A percentile compares a stretch with the other conserved stretches of the same genome.
Evolutionary conservation across 805 yeast species (phyloP).

Genomic region (Barnettozyma siamensis): DNA sequence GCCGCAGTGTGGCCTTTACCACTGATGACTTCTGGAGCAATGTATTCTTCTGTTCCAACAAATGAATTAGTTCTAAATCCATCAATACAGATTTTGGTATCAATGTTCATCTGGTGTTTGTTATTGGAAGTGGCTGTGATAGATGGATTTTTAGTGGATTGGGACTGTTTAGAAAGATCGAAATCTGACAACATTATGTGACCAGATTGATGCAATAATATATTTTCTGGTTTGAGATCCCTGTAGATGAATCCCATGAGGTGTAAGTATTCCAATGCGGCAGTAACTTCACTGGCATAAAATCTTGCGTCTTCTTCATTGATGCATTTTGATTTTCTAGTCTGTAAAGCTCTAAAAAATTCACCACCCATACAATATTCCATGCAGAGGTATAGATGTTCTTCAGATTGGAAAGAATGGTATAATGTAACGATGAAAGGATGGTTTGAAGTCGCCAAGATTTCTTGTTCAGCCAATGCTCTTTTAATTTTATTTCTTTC

Average conservation of each 20-base stretch:
- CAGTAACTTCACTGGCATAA: constrained; percentile 95
- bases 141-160: constrained; percentile 69
- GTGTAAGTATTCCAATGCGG: constrained; percentile 93
- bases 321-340: constrained; percentile 80
- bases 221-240: constrained; percentile 95
- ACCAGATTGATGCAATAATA: constrained; percentile 90
- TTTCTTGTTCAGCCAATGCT: constrained; percentile 94
- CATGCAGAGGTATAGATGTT: constrained; percentile 88
- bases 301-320: constrained; percentile 85
- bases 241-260: constrained; percentile 96
- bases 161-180: constrained; percentile 88
- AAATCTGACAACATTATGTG: constrained; percentile 97
- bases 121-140: constrained; percentile 32
- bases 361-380: constrained; percentile 99
- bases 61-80: constrained; percentile 96
- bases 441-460: constrained; percentile 89
- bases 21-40: constrained; percentile 96
- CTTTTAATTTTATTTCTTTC: constrained; percentile 91
- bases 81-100: constrained; percentile 91
- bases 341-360: constrained; percentile 91
- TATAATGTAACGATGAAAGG: constrained; percentile 95
- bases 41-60: constrained; percentile 98
- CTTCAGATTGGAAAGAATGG: constrained; percentile 95
- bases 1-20: constrained; percentile 98
- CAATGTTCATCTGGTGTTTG: constrained; percentile 58